A percentile compares a stretch with the other conserved stretches of the same genome.
These are phyloP conservation scores for Cubamyces lactineus DNA, from an alignment of 768 basidiomycete genomes.

Conservation along the genomic window DNA sequence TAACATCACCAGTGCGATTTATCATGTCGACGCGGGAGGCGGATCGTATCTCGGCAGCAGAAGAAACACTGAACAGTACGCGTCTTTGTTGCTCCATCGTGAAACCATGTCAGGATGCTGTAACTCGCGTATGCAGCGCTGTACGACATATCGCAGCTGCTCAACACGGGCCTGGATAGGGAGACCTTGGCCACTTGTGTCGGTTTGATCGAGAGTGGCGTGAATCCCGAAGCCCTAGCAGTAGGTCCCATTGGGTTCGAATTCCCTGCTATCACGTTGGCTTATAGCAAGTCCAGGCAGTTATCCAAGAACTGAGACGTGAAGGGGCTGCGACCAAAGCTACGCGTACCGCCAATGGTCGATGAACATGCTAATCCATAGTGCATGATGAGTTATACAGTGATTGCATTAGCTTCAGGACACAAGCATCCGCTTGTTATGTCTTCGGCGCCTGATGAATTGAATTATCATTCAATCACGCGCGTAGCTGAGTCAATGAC, in stretches of 20 bases:
- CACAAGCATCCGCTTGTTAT: background rate
- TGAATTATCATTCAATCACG: background rate
- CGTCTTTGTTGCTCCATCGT: background rate
- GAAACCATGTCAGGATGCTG: background rate
- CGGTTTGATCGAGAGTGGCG: constrained; percentile 89
- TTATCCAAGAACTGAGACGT: constrained; percentile 80
- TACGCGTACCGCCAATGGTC: constrained; percentile 35
- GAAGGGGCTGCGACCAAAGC: constrained; percentile 55
- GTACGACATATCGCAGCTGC: constrained; percentile 83
- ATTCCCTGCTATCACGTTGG: constrained; percentile 2
- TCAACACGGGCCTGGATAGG: constrained; percentile 87
- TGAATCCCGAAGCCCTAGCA: constrained; percentile 90
- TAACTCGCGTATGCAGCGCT: constrained; percentile 55
- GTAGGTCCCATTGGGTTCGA: constrained; percentile 46
- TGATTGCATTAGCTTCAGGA: no score
- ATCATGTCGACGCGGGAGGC: constrained; percentile 21
- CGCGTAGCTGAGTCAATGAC: no score
- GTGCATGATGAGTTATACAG: background rate
- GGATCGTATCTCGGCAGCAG: constrained; percentile 16
- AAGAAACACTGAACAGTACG: constrained; percentile 25
- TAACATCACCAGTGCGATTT: background rate
- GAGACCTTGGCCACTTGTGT: constrained; percentile 92
- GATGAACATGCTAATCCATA: constrained; percentile 20
- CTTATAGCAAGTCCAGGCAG: constrained; percentile 54
- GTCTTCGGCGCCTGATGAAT: background rate